A percentile compares a stretch with the other conserved stretches of the same genome.
These are phyloP conservation scores for Suaeda aralocaspica DNA, from an alignment of 148 eudicot genomes.

Conservation along the genomic window DNA sequence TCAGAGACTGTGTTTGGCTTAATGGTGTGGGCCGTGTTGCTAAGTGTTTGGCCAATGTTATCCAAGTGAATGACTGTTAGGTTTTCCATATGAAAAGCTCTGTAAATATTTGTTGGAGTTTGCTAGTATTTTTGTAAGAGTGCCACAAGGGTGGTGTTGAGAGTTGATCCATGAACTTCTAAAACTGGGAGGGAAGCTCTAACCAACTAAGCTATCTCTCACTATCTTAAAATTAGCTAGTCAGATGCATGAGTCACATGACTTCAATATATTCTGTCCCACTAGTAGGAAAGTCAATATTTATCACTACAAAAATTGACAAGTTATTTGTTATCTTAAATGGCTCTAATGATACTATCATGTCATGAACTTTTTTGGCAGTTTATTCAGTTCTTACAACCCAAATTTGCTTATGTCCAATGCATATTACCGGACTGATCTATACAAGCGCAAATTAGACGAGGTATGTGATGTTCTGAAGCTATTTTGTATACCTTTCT, in stretches of 20 bases:
- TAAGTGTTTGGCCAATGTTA: background rate
- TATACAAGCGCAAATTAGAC: conserved; percentile 63
- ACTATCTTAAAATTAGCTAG: background rate
- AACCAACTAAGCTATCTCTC: too few relatives aligned
- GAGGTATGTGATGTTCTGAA: conserved; percentile 52
- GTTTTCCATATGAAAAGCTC: background rate
- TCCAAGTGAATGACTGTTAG: background rate
- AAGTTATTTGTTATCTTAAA: background rate
- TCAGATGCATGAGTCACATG: conserved; percentile 1
- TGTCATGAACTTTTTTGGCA: conserved; percentile 31
- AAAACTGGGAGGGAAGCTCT: too few relatives aligned
- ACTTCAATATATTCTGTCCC: background rate
- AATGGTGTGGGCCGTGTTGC: background rate
- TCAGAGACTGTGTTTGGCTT: too few relatives aligned
- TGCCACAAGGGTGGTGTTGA: too few relatives aligned
- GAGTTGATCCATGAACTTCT: too few relatives aligned
- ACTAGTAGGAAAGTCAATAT: background rate
- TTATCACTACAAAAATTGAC: background rate
- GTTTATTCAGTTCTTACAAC: conserved; percentile 83
- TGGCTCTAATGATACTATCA: background rate
- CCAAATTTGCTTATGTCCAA: conserved; percentile 78
- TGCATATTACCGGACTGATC: conserved; percentile 87
- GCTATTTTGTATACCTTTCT: conserved; percentile 8
- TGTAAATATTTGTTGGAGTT: background rate
- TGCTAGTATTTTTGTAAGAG: too few relatives aligned